These are phyloP conservation scores for Apium graveolens DNA, from an alignment of 129 eudicot genomes.

Conservation along the genomic window DNA sequence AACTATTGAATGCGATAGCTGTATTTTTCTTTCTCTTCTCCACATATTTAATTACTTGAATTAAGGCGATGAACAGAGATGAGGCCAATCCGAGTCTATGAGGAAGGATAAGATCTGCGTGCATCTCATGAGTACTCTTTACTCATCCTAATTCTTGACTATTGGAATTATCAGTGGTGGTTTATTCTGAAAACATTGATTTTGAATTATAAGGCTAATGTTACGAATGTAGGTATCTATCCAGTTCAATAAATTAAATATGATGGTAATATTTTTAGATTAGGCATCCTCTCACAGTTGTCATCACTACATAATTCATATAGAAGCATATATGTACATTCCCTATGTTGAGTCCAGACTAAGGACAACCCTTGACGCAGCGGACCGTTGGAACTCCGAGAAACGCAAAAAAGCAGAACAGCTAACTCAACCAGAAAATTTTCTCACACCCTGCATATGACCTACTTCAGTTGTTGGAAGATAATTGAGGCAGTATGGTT, in stretches of 20 bases:
- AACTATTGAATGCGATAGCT: neutral
- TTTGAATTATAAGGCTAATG: neutral
- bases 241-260: neutral
- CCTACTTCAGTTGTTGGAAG: neutral
- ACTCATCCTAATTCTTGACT: neutral
- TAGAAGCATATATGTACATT: neutral
- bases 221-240: neutral
- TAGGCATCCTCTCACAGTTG: conserved; percentile 2
- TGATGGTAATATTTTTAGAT: neutral
- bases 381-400: too few species aligned
- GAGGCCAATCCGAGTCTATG: neutral
- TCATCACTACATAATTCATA: neutral
- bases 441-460: too few species aligned
- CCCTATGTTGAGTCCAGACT: too few species aligned
- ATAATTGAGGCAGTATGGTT: neutral
- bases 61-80: neutral
- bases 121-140: neutral
- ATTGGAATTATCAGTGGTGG: neutral
- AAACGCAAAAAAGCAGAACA: too few species aligned
- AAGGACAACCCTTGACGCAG: too few species aligned
- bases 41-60: neutral
- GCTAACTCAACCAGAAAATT: too few species aligned
- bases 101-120: neutral
- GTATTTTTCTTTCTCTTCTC: neutral
- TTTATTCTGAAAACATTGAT: too few species aligned